Evolutionary conservation across 2,329 filamentous ascomycete genomes (phyloP).

Genomic region (Acrodontium crateriforme): DNA sequence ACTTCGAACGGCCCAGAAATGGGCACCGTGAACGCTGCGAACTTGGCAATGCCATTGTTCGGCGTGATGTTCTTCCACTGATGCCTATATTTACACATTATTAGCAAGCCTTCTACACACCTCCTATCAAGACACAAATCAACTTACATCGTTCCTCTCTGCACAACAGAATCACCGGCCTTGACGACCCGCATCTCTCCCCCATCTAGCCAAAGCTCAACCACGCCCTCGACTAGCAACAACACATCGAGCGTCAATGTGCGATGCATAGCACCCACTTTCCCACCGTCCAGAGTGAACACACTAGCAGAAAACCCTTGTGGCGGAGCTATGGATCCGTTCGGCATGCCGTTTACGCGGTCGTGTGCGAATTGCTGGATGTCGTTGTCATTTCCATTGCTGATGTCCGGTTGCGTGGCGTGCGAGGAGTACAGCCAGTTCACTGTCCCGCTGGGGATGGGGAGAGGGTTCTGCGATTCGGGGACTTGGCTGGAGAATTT

Average conservation of each 20-base stretch:
- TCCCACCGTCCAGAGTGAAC: constrained; percentile 2
- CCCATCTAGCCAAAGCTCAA: constrained; percentile 8
- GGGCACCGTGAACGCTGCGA: constrained; percentile 4
- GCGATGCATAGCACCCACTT: constrained; percentile 4
- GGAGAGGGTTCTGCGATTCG: constrained; percentile 1
- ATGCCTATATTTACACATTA: too few species aligned
- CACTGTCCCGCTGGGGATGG: constrained; percentile 2
- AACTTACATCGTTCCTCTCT: constrained; percentile 11
- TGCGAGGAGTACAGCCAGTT: constrained; percentile 6
- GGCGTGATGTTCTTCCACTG: constrained; percentile 10
- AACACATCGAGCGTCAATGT: constrained; percentile 9
- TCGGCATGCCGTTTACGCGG: constrained; percentile 3
- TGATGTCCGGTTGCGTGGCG: constrained; percentile 3
- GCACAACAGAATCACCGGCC: constrained; percentile 7
- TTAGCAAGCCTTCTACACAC: too few species aligned
- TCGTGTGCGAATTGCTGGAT: constrained; percentile 9
- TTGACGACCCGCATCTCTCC: constrained; percentile 7
- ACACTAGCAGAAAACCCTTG: constrained; percentile 5
- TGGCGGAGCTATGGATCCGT: constrained; percentile 3
- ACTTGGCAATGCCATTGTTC: constrained; percentile 4
- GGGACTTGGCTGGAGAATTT: constrained; percentile 8
- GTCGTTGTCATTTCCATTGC: constrained; percentile 6
- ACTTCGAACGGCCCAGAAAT: constrained; percentile 6
- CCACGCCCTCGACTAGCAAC: constrained; percentile 6
- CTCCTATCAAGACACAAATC: too few species aligned